Percentiles rank a stretch among this genome's conserved stretches.
Conservation (phyloP, 306 rosid species). For the Datisca glomerata region DNA sequence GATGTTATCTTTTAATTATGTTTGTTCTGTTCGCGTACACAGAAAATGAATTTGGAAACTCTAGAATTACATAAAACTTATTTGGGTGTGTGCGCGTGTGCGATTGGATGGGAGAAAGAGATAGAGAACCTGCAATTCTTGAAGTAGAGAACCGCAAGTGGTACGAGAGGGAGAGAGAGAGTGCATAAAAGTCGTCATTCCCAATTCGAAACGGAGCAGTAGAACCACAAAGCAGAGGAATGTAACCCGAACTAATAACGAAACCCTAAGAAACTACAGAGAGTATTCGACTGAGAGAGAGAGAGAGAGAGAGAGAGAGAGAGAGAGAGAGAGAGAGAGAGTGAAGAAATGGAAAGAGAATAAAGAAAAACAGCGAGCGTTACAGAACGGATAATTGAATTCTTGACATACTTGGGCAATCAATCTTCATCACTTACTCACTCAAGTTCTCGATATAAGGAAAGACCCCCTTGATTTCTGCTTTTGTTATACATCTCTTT, state of each 20-base stretch:
- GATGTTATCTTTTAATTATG: background rate
- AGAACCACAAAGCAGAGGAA: slow-evolving; percentile 1
- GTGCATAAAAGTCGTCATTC: slow-evolving; percentile 31
- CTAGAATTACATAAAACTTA: background rate
- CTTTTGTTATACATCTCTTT: background rate
- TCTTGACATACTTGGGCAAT: too few species aligned
- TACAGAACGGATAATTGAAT: too few species aligned
- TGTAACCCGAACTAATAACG: background rate
- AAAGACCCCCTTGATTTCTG: background rate
- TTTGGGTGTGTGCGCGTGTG: too few species aligned
- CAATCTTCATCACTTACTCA: too few species aligned
- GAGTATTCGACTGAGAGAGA: slow-evolving; percentile 1
- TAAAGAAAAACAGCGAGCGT: too few species aligned
- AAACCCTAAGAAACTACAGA: slow-evolving; percentile 20
- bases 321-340: slow-evolving; percentile 3
- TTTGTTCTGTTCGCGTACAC: too few species aligned
- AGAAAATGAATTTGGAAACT: background rate
- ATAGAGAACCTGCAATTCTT: slow-evolving; percentile 57
- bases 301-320: slow-evolving; percentile 1
- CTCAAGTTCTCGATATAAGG: background rate
- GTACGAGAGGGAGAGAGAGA: slow-evolving; percentile 69
- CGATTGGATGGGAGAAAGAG: slow-evolving; percentile 6
- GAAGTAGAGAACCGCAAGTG: slow-evolving; percentile 88
- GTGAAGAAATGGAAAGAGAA: slow-evolving; percentile 1
- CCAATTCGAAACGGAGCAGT: background rate